Percentiles rank a stretch among this genome's conserved stretches.
Evolutionary conservation across 2,329 filamentous ascomycete species (phyloP).

Genomic region (Penicillium brasilianum): DNA sequence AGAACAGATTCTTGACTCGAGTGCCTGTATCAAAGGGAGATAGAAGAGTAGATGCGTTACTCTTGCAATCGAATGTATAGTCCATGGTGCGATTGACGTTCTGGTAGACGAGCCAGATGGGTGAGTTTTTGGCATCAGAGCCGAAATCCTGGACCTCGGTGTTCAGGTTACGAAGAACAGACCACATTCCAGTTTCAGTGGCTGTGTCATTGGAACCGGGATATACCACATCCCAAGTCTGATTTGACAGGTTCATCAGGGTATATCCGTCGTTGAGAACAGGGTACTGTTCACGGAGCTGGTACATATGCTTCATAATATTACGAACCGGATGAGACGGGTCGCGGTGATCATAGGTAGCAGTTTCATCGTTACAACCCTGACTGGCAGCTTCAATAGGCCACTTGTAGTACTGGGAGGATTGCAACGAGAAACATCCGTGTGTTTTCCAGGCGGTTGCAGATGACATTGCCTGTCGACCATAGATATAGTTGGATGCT

Average conservation of each 20-base stretch:
- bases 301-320: constrained; percentile 65
- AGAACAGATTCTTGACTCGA: constrained; percentile 66
- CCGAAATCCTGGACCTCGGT: constrained; percentile 57
- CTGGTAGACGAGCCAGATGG: constrained; percentile 52
- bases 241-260: constrained; percentile 60
- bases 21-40: constrained; percentile 60
- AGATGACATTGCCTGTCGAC: constrained; percentile 65
- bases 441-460: constrained; percentile 67
- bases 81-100: constrained; percentile 54
- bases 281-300: constrained; percentile 62
- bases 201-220: constrained; percentile 58
- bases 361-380: constrained; percentile 62
- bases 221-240: constrained; percentile 55
- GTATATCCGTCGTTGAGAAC: constrained; percentile 65
- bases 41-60: constrained; percentile 55
- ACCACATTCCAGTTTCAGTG: constrained; percentile 66
- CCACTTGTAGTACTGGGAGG: constrained; percentile 63
- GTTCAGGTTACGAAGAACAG: constrained; percentile 58
- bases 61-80: constrained; percentile 63
- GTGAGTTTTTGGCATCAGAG: constrained; percentile 47
- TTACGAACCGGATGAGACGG: constrained; percentile 65
- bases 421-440: constrained; percentile 64
- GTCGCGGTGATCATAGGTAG: constrained; percentile 66
- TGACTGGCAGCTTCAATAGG: constrained; percentile 58
- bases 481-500: constrained; percentile 68